Conservation (phyloP, 371 early-diverging fungal genomes). For the Encephalitozoon hellem region DNA sequence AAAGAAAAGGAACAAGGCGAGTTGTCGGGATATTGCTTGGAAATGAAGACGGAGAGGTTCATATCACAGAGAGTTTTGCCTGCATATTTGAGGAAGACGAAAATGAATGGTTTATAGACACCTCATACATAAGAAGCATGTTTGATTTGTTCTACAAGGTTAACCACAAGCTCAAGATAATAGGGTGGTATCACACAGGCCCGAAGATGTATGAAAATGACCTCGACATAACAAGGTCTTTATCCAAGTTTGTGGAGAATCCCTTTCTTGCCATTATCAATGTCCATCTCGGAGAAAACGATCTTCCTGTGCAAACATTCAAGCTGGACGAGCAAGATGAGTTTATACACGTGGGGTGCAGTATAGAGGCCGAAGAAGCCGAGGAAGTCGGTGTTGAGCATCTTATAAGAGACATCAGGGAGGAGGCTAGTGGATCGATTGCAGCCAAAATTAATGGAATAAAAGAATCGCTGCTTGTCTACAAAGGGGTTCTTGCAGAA, state of each 20-base stretch:
- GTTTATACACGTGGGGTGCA: constrained; percentile 82
- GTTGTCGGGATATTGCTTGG: constrained; percentile 98
- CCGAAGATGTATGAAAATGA: constrained; percentile 90
- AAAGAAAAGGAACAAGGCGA: constrained; percentile 82
- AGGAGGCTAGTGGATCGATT: constrained; percentile 42
- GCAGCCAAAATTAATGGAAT: constrained; percentile 45
- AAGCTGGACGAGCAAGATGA: constrained; percentile 75
- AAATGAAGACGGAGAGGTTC: constrained; percentile 68
- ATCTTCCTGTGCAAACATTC: constrained; percentile 63
- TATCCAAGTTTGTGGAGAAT: constrained; percentile 80
- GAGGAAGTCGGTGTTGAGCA: constrained; percentile 99
- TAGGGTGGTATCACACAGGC: constrained; percentile 99
- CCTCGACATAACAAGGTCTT: constrained; percentile 88
- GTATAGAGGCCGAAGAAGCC: constrained; percentile 94
- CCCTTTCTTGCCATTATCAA: constrained; percentile 64
- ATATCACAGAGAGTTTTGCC: constrained; percentile 94
- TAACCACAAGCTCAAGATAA: constrained; percentile 86
- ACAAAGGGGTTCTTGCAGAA: constrained; percentile 20
- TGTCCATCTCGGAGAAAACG: constrained; percentile 50
- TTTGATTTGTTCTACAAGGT: constrained; percentile 97
- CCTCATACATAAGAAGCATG: constrained; percentile 95
- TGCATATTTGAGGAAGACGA: constrained; percentile 87
- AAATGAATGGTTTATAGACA: constrained; percentile 95
- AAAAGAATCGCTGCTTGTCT: constrained; percentile 44
- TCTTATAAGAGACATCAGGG: constrained; percentile 78